Evolutionary conservation across 192 early-diverging fungal genomes (phyloP), one percentile per base, ranked within the genome.

Genomic region (Linnemannia schmuckeri): DNA sequence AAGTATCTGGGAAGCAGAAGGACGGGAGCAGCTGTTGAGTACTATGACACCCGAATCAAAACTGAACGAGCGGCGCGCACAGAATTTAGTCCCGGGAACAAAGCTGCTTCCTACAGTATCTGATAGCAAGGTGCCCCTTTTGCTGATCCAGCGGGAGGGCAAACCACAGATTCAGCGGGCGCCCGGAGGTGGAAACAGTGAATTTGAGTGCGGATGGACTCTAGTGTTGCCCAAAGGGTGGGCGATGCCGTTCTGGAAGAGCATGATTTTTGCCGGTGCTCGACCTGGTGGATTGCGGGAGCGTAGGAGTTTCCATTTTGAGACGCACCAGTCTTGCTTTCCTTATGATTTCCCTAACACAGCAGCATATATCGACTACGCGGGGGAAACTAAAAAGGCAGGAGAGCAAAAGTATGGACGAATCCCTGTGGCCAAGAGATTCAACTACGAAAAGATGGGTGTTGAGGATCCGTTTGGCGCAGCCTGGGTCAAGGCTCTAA

Each of bases 241-340:
- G 94, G 97, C 93, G 12, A 95, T 96, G 90, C 79, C 93, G 15
- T 93, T 99, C 78, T 99, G 97, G 97, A 94, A 96, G 88, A 92
- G 94, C 22, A 90, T 99, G 30, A 88, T 95, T 27, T 98, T 97
- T 91, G 96, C 96, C 3, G 98, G 98, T 18, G 96, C 95, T 2
- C 91, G 96, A 70, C 93, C 94, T 5, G 94, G 93, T 41, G 97
- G 97, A 38, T 82, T 96, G 41, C 83, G 93, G 9, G 97, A 99
- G 76, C 88, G 93, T 1, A 87, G 92, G 55, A 91, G 90, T 57
- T 81, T 96, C 54, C 92, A 94, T 70, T 96, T 97, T 71, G 97
- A 99, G 88, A 89, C 92, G 9, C 93, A 94, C 0, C 84, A 93
- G 55, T 90, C 96, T 0, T 92, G 89, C 68, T 98, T 97, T 81